These are phyloP conservation scores for Heterobasidion parviporum DNA, from an alignment of 1,284 basidiomycete genomes.

Conservation along the genomic window DNA sequence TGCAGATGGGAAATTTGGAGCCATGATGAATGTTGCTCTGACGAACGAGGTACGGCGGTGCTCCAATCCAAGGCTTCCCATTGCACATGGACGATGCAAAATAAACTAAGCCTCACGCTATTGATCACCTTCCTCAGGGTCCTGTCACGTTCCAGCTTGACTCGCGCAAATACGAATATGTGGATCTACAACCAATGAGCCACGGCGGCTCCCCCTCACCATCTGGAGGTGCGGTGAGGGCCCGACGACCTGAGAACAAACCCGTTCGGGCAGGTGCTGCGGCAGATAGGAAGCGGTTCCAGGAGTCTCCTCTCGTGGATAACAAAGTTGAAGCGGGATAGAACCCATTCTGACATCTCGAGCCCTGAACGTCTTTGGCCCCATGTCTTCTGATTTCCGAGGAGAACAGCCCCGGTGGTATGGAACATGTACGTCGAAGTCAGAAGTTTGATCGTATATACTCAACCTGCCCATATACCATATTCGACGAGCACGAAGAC, in stretches of 20 bases:
- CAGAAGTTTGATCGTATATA: background rate
- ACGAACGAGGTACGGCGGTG: slow-evolving; percentile 66
- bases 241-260: background rate
- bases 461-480: no score
- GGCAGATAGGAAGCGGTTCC: background rate
- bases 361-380: no score
- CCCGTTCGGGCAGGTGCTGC: background rate
- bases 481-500: no score
- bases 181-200: slow-evolving; percentile 18
- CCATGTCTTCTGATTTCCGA: no score
- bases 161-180: slow-evolving; percentile 59
- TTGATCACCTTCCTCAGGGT: slow-evolving; percentile 36
- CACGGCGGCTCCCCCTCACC: background rate
- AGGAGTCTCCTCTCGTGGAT: background rate
- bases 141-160: slow-evolving; percentile 81
- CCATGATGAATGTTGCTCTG: slow-evolving; percentile 86
- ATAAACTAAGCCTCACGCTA: background rate
- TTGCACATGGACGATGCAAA: background rate
- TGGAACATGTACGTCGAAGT: background rate
- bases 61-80: background rate
- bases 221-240: slow-evolving; percentile 2
- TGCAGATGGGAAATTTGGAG: slow-evolving; percentile 86
- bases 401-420: background rate
- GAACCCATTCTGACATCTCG: background rate
- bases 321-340: background rate